Evolutionary conservation across 495 filamentous ascomycete species (phyloP), one percentile per base, ranked within the genome.

Genomic region (Penicillium coprophilum): DNA sequence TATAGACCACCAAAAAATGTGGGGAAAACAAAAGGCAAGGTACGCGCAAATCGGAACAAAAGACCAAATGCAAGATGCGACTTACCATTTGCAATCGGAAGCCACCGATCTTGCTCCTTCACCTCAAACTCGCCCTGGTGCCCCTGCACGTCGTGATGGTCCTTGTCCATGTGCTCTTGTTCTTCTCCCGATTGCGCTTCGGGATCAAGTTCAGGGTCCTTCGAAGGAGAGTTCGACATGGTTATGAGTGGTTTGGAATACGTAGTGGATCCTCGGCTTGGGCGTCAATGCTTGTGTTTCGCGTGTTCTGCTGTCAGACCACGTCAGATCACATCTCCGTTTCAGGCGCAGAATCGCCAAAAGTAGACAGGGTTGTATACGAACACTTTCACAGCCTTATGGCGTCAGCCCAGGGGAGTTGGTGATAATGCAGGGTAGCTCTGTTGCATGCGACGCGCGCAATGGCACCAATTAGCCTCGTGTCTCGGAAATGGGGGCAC

Each of bases 31-130:
- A 55, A 74, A 72, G 74, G 76, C 67, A 75, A 77, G 76, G 76
- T 71, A 80, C 78, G 80, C 73, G 77, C 78, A 82, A 82, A 82
- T 81, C 74, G 80, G 68, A 75, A 70, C 69, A 72, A 72, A 64
- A 71, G 70, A 71, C 73, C 64, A 75, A 67, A 75, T 79, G 78
- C 77, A n/a, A n/a, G n/a, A 80, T 74, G 69, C 73, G 74, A 92
- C 89, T 85, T 85, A 98, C 94, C 94, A 20, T 47, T 52, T 79
- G 94, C 94, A 85, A 98, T 98, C 77, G 94, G 94, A 75, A 98
- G 87, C 94, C 94, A 98, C 82, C 94, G 81, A 78, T 98, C 94
- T 76, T 98, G 94, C 77, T 98, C 94, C 81, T 98, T 98, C 75
- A 98, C 95, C 78, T 98, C 94, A 74, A 97, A 96, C 78, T 97